Evolutionary conservation across 306 rosid genomes (phyloP), one percentile per base, ranked within the genome.

Genomic region (Rosa rugosa): DNA sequence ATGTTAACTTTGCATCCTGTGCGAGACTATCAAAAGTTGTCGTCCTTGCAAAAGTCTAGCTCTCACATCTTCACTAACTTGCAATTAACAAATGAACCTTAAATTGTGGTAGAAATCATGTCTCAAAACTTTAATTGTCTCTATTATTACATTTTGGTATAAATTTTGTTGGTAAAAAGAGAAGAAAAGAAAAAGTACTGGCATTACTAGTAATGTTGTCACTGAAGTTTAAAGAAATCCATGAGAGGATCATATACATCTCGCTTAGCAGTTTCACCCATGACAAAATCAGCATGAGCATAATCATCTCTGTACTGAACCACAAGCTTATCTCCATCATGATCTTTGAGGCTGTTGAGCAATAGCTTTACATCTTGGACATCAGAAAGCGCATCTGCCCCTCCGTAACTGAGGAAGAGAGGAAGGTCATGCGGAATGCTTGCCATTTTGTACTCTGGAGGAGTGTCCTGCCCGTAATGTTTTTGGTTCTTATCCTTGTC

Each of bases 231-330:
- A 69, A 93, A 83, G 91, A 93, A 93, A 78, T 92, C 82, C 40
- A 93, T 80, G 27, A 91, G 86, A 82, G 97, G 97, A 69, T 89
- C 90, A 84, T 91, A 91, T n/a, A 93, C 85, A 80, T 80, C 86
- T 84, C 80, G 85, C 71, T 85, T 81, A 50, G 98, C 98, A 82
- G 85, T 91, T 69, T 65, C 85, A 41, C 88, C 94, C 93, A 93
- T 84, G 75, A 93, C 89, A 83, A 83, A 93, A 86, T 91, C 98
- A n/a, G 90, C 77, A 88, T 93, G 98, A 60, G 97, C 98, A 87
- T 93, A 91, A 69, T 89, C 91, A 68, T 89, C 87, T 74, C 82
- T 83, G 57, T 77, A 91, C 82, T 85, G 93, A 51, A 85, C 89
- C 8, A 88, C 92, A 81, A 93, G 91, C 80, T 88, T 91, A 76